Base-by-base conservation (phyloP, 768 basidiomycete species). In the Suillus occidentalis region DNA sequence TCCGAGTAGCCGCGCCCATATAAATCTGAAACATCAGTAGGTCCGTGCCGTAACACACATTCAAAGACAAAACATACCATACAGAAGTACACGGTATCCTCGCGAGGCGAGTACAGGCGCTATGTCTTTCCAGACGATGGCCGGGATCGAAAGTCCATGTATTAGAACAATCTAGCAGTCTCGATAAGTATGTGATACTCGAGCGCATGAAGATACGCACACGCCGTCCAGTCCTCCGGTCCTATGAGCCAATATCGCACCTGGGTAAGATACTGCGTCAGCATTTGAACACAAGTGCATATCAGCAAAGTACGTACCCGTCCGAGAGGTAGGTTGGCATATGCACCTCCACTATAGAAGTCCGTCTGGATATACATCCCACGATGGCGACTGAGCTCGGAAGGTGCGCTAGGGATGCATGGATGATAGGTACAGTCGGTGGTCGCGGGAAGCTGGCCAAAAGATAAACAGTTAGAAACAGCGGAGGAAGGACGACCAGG, bases 1-100 rank as follows among this genome's bases (percentile, higher is more conserved):
- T 91, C 91, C 1, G 91, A 91, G 75, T 93, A 94, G 6, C 92
- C 92, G 45, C 92, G 84, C 14, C 91, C 92, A 65, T 91, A 92
- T 22, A 93, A 79, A 77, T 94, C 92, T 92, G 65, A 18, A 18
- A 3, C 6, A 60, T n/a, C 3, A 36, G 9, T n/a, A 16, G 20
- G 20, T 58, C 69, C 65, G 67, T 37, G 49, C 20, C 45, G n/a
- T 34, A 34, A 28, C 22, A 50, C 28, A 39, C 13, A 55, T 25
- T 59, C 20, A 45, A 60, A 55, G 22, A 20, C 7, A 22, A 45
- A 31, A 71, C 79, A 28, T 49, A 90, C 91, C 91, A 67, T 92
- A 94, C 8, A 92, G 79, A 31, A 94, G 81, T 56, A 94, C 87
- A 63, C 89, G 89, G 78, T 86, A 89, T 8, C 91, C 90, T 62